phyloP scores from a whole-genome alignment of 2,329 filamentous ascomycete genomes.

The Pyrenochaeta sp. region DNA sequence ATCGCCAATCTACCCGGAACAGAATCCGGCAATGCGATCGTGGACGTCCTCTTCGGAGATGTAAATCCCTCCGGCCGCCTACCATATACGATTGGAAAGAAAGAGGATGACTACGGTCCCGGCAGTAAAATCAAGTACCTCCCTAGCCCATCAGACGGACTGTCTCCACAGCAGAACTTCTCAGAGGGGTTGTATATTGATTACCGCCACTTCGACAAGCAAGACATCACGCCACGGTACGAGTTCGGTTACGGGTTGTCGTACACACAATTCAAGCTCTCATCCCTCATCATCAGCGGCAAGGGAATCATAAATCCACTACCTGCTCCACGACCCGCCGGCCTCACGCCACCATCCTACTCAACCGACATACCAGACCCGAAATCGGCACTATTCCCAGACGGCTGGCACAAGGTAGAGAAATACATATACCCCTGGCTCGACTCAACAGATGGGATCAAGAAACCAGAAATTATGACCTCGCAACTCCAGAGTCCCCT shows the following conservation, averaged over 20 bases:
- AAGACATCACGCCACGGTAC: slow-evolving; percentile 76
- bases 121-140: slow-evolving; percentile 74
- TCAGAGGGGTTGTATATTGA: slow-evolving; percentile 85
- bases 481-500: slow-evolving; percentile 61
- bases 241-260: slow-evolving; percentile 88
- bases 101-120: slow-evolving; percentile 77
- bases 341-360: slow-evolving; percentile 55
- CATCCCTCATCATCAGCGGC: slow-evolving; percentile 57
- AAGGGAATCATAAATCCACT: slow-evolving; percentile 56
- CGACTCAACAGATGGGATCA: slow-evolving; percentile 58
- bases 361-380: slow-evolving; percentile 63
- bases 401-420: slow-evolving; percentile 66
- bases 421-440: slow-evolving; percentile 81
- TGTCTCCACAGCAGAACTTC: slow-evolving; percentile 83
- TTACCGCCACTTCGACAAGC: slow-evolving; percentile 87
- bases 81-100: slow-evolving; percentile 85
- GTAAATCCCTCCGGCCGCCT: slow-evolving; percentile 82
- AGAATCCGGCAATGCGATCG: slow-evolving; percentile 83
- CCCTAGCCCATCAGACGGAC: slow-evolving; percentile 63
- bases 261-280: slow-evolving; percentile 77
- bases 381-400: slow-evolving; percentile 68
- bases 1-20: slow-evolving; percentile 88
- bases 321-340: slow-evolving; percentile 45
- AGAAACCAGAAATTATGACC: slow-evolving; percentile 59
- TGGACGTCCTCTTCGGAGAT: slow-evolving; percentile 80